Percentiles rank a stretch among this genome's conserved stretches.
phyloP scores from a whole-genome alignment of 441 rosid genomes.

The Eutrema salsugineum region DNA sequence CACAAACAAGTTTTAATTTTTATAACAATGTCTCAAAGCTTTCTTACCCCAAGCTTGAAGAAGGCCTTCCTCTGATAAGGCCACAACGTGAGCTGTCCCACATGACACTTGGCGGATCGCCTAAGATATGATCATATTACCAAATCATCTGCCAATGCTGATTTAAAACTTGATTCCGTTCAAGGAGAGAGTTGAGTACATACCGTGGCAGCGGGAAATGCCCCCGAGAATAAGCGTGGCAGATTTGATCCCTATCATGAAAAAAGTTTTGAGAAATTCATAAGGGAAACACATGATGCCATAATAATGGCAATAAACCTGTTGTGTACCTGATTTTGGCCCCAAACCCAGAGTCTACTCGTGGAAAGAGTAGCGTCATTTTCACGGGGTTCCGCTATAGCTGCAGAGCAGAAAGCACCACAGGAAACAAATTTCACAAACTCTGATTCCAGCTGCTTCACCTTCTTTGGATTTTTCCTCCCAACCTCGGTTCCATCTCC shows the following conservation, averaged over 20 bases:
- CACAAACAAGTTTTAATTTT: not conserved
- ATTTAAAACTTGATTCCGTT: not conserved
- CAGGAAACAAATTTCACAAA: slow-evolving; percentile 88
- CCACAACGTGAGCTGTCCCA: slow-evolving; percentile 91
- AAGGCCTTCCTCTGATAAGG: slow-evolving; percentile 82
- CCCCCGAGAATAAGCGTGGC: slow-evolving; percentile 91
- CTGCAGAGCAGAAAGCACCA: slow-evolving; percentile 94
- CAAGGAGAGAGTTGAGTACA: not conserved
- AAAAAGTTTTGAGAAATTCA: not conserved
- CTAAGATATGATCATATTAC: slow-evolving; percentile 31
- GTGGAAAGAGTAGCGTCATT: slow-evolving; percentile 67
- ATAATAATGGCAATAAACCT: not conserved
- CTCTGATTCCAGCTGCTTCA: slow-evolving; percentile 72
- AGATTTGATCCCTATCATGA: slow-evolving; percentile 73
- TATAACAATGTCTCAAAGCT: not conserved
- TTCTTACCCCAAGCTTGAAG: slow-evolving; percentile 92
- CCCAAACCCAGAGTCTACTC: slow-evolving; percentile 97
- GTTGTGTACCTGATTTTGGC: slow-evolving; percentile 80
- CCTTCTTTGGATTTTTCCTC: slow-evolving; percentile 73
- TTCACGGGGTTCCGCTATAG: slow-evolving; percentile 75
- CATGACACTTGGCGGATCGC: slow-evolving; percentile 75
- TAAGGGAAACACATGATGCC: not conserved
- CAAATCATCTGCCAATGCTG: not conserved
- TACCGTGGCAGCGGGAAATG: slow-evolving; percentile 72
- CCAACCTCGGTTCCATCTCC: slow-evolving; percentile 96